A percentile compares a stretch with the other conserved stretches of the same genome.
phyloP scores from a whole-genome alignment of 2,329 filamentous ascomycete species.

The Fusarium guadeloupense region DNA sequence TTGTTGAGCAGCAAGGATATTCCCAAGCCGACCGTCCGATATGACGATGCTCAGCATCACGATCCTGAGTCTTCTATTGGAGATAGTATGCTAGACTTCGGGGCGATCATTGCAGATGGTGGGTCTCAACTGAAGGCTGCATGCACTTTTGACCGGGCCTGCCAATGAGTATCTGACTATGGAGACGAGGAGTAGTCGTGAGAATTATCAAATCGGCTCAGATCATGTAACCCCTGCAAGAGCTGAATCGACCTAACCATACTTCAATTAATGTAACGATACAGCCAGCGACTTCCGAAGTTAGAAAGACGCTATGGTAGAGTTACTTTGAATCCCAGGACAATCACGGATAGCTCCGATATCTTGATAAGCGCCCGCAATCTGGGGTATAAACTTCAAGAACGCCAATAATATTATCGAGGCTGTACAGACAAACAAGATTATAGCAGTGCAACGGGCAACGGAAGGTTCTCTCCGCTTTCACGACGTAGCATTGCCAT shows the following conservation, averaged over 20 bases:
- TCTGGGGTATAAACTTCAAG: neutral
- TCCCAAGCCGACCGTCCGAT: neutral
- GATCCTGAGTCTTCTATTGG: neutral
- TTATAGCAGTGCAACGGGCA: neutral
- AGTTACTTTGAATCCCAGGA: neutral
- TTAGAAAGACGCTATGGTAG: neutral
- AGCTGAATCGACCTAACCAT: no score
- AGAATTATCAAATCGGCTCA: neutral
- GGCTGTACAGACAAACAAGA: neutral
- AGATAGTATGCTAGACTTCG: neutral
- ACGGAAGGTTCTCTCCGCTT: neutral
- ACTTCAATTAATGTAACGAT: neutral
- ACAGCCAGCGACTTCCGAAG: neutral
- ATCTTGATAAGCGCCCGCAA: neutral
- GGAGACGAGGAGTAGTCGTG: neutral
- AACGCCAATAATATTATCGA: neutral
- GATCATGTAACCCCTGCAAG: neutral
- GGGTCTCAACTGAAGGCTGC: neutral
- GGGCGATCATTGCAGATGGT: slow-evolving; percentile 8
- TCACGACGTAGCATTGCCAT: neutral
- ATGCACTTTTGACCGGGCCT: neutral
- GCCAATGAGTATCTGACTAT: neutral
- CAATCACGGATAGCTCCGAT: neutral
- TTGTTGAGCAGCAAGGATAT: neutral
- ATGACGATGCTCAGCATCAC: neutral